Base-by-base conservation (phyloP, 306 rosid genomes). In the Albizia julibrissin region DNA sequence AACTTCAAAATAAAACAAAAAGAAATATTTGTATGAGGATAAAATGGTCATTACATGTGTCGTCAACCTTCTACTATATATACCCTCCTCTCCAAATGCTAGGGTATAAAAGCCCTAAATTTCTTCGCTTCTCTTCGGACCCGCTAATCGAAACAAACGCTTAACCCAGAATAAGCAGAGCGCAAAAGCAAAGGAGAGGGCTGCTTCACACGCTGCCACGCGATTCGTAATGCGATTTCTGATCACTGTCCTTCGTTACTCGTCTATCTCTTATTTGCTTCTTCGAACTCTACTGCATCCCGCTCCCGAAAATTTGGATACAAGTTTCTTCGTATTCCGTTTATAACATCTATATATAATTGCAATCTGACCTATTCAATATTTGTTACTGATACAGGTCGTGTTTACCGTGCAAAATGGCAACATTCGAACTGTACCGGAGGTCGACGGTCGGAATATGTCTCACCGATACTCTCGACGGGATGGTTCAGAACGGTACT, bases 381-480 rank as follows among this genome's bases (percentile, higher is more conserved):
- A 37, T 26, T 8, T 27, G 8, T 19, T 31, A 43, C 77, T 74
- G 69, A 39, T 10, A 77, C 91, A 92, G 95, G 86, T 92, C 90
- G 85, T 24, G 80, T 44, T 66, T 80, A 75, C 56, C 13, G 77
- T 52, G 85, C 72, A 50, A 80, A 80, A 94, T 94, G 98, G 93
- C 97, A 81, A 94, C 97, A 67, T 94, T 93, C 47, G 98, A 94
- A 85, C 91, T 94, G 21, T 94, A 94, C 88, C 84, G 98, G 44
- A 91, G 93, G 85, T 94, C 98, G 74, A 91, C 94, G 83, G 91
- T 93, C 82, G 97, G 97, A 84, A 90, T 91, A 92, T 93, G 97
- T 76, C 84, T 93, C 61, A 93, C 95, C 6, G 97, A 95, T 85
- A 92, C 98, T 79, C 84, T 93, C 91, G 99, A 93, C 37, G 98